phyloP scores from a whole-genome alignment of 768 basidiomycete species.

The Cystofilobasidium macerans region DNA sequence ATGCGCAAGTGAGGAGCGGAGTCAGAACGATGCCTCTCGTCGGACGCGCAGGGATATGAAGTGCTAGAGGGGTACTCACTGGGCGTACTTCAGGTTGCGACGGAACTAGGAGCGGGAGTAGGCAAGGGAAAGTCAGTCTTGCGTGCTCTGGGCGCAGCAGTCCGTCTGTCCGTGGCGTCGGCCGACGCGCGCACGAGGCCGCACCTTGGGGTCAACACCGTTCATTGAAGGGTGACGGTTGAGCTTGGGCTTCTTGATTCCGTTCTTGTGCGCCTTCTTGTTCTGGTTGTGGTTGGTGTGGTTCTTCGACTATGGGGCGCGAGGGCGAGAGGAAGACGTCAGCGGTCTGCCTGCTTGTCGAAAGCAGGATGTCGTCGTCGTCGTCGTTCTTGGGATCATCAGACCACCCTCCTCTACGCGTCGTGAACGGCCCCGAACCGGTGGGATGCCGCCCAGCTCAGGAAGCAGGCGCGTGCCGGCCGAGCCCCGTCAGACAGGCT shows the following conservation, averaged over 20 bases:
- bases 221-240: conserved; percentile 67
- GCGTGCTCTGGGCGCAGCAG: neutral
- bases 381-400: no score
- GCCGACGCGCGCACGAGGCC: neutral
- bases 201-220: conserved; percentile 51
- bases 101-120: conserved; percentile 14
- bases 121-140: neutral
- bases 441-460: no score
- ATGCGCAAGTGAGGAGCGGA: no score
- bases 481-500: no score
- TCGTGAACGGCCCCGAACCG: no score
- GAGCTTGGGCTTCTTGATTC: conserved; percentile 73
- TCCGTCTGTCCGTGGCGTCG: no score
- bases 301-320: conserved; percentile 89
- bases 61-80: neutral
- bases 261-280: conserved; percentile 95
- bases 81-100: conserved; percentile 27
- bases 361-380: no score
- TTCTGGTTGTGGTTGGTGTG: conserved; percentile 40
- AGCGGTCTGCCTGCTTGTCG: no score
- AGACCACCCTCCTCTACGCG: no score
- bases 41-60: no score
- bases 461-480: no score
- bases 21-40: no score
- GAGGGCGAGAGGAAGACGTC: neutral